Percentiles rank a stretch among this genome's conserved stretches.
Evolutionary conservation across 208 protist species (phyloP).

Genomic region (Blechomonas ayalai): DNA sequence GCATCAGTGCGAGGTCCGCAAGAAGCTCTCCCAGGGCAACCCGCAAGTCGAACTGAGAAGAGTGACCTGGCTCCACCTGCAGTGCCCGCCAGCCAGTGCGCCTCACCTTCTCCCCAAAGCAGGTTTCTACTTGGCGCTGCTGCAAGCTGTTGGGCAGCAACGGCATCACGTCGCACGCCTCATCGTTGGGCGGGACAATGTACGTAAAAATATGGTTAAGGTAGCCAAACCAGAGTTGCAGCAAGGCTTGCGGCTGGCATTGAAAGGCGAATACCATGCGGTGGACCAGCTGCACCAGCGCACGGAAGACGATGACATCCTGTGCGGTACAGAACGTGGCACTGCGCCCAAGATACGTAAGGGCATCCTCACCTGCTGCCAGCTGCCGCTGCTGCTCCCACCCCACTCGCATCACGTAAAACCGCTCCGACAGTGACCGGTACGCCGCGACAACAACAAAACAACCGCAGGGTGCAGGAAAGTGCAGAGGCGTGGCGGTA

Average conservation of each 20-base stretch:
- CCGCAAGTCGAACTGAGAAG: slow-evolving; percentile 56
- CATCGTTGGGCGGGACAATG: slow-evolving; percentile 45
- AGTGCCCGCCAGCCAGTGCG: slow-evolving; percentile 34
- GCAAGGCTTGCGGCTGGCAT: slow-evolving; percentile 34
- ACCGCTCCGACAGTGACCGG: slow-evolving; percentile 28
- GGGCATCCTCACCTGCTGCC: slow-evolving; percentile 14
- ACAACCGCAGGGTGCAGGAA: slow-evolving; percentile 40
- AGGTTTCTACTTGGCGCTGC: slow-evolving; percentile 6
- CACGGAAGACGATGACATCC: slow-evolving; percentile 38
- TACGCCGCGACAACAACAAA: slow-evolving; percentile 52
- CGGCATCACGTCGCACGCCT: slow-evolving; percentile 29
- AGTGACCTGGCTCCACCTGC: slow-evolving; percentile 9
- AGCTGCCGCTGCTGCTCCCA: slow-evolving; percentile 44
- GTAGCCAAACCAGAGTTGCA: slow-evolving; percentile 68
- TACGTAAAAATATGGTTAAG: slow-evolving; percentile 54
- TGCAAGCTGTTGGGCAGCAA: slow-evolving; percentile 42
- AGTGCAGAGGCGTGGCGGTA: slow-evolving; percentile 17
- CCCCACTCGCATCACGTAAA: slow-evolving; percentile 30
- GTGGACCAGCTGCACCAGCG: slow-evolving; percentile 39
- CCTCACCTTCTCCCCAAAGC: slow-evolving; percentile 22
- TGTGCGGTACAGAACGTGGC: slow-evolving; percentile 53
- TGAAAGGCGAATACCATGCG: slow-evolving; percentile 51
- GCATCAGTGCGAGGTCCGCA: slow-evolving; percentile 58
- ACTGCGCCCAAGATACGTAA: slow-evolving; percentile 25
- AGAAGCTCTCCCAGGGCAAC: slow-evolving; percentile 56